These are phyloP conservation scores for Rhizophora mangle DNA, from an alignment of 345 rosid genomes.

Conservation along the genomic window DNA sequence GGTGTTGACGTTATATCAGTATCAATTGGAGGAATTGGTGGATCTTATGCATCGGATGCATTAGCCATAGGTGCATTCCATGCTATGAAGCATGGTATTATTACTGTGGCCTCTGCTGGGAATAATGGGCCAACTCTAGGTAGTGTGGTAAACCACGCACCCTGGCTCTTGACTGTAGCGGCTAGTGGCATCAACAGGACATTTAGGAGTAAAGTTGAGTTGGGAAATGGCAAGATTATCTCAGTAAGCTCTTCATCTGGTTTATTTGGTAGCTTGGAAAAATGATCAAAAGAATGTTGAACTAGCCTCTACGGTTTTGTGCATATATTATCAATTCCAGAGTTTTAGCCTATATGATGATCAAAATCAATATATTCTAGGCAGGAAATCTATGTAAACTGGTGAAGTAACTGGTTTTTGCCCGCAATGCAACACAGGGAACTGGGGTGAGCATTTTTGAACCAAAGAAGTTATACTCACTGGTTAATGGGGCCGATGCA, in stretches of 20 bases:
- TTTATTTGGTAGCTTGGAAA: too few species aligned
- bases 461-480: conserved; percentile 59
- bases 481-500: conserved; percentile 67
- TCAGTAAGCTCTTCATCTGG: conserved; percentile 35
- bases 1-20: conserved; percentile 80
- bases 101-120: conserved; percentile 77
- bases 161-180: conserved; percentile 85
- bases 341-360: too few species aligned
- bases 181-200: conserved; percentile 77
- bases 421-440: conserved; percentile 40
- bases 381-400: not conserved
- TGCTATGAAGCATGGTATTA: conserved; percentile 75
- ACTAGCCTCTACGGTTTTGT: too few species aligned
- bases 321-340: too few species aligned
- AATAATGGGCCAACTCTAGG: conserved; percentile 61
- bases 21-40: conserved; percentile 57
- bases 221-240: conserved; percentile 59
- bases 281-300: too few species aligned
- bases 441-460: conserved; percentile 57
- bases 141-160: conserved; percentile 63
- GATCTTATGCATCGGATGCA: conserved; percentile 42
- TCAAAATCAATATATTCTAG: not conserved
- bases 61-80: conserved; percentile 76
- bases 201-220: conserved; percentile 56
- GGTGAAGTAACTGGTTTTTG: not conserved